Conservation (phyloP, 2,329 filamentous ascomycete species). For the Cytospora mali region DNA sequence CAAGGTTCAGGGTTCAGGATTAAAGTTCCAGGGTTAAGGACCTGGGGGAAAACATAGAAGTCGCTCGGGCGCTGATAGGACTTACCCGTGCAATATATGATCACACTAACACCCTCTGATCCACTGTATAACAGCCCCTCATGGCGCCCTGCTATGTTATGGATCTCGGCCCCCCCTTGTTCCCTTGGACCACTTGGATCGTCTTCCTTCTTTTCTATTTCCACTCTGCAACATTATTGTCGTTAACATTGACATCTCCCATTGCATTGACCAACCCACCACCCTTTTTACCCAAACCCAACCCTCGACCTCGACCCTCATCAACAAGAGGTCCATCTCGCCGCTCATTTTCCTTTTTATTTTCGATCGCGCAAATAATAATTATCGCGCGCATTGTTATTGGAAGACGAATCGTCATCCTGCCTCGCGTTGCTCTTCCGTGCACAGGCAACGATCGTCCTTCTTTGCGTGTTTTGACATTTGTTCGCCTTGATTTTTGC, state of each 20-base stretch:
- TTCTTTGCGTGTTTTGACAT: constrained; percentile 12
- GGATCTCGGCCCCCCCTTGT: not conserved
- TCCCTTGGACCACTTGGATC: not conserved
- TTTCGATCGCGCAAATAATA: not conserved
- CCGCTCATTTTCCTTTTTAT: constrained; percentile 12
- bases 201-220: not conserved
- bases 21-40: not conserved
- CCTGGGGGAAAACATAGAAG: not conserved
- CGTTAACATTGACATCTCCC: not conserved
- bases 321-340: constrained; percentile 14
- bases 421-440: constrained; percentile 3
- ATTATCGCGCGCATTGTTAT: not conserved
- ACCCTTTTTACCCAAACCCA: constrained; percentile 12
- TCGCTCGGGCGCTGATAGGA: not conserved
- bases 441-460: constrained; percentile 3
- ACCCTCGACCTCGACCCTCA: constrained; percentile 11
- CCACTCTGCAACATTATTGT: not conserved
- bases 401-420: not conserved
- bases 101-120: not conserved
- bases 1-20: not conserved
- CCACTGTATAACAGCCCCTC: not conserved
- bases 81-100: not conserved
- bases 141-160: not conserved
- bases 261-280: not conserved
- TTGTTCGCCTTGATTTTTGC: constrained; percentile 13